Evolutionary conservation across 108 stramenopile genomes (phyloP).

Genomic region (Stephanodiscus minutulus): DNA sequence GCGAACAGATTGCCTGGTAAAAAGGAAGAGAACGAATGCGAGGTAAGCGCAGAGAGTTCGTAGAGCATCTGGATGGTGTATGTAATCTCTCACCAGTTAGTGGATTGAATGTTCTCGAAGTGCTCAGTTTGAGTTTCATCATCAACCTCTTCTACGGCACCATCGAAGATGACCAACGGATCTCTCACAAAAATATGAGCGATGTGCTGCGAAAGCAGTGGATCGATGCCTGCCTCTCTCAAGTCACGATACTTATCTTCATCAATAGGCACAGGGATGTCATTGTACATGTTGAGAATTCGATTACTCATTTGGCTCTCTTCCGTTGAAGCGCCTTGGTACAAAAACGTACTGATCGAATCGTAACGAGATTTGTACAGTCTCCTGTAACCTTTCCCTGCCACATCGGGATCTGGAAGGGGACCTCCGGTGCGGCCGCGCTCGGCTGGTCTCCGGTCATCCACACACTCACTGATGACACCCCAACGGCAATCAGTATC

Average conservation of each 20-base stretch:
- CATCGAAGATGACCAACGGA: conserved; percentile 96
- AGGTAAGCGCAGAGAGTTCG: not conserved
- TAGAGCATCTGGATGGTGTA: not conserved
- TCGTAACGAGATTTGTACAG: conserved; percentile 96
- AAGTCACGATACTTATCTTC: conserved; percentile 77
- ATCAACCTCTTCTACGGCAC: conserved; percentile 93
- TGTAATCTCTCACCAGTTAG: conserved; percentile 87
- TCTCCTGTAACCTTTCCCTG: conserved; percentile 70
- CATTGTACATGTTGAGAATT: conserved; percentile 93
- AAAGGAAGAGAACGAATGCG: not conserved
- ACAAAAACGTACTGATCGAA: conserved; percentile 93
- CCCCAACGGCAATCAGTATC: conserved; percentile 98
- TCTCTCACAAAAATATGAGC: conserved; percentile 97
- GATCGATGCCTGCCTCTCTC: conserved; percentile 88
- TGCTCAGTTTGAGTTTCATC: conserved; percentile 94
- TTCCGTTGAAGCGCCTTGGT: conserved; percentile 65
- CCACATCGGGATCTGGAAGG: conserved; percentile 67
- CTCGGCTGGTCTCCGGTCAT: conserved; percentile 93
- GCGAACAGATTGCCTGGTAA: conserved; percentile 89
- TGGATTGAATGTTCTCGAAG: conserved; percentile 98
- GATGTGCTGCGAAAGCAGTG: conserved; percentile 92
- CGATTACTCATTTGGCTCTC: conserved; percentile 57
- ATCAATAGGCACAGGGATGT: conserved; percentile 86
- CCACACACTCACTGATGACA: conserved; percentile 93
- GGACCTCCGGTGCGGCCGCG: conserved; percentile 64